Base-by-base conservation (phyloP, 345 rosid genomes). In the Salix udensis region DNA sequence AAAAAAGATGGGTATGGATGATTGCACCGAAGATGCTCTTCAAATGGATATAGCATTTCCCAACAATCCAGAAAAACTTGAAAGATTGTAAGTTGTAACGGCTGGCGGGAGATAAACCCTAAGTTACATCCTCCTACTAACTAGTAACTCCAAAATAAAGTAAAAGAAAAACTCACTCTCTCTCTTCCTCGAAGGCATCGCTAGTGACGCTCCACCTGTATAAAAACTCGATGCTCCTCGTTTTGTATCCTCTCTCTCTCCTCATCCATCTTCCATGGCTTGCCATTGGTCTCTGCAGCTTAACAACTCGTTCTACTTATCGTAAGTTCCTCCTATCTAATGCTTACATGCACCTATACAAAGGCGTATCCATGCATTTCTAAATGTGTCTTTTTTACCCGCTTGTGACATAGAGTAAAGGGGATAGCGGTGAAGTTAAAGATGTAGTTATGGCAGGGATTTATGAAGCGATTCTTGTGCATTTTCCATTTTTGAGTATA, bases 251-350 rank as follows among this genome's bases (percentile, higher is more conserved):
- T 9, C 23, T 2, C 58, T 37, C 55, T 67, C 6, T 7, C 50
- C 37, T 70, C n/a, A 37, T 64, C 70, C 69, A 70, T 16, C 71
- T 48, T 73, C 78, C 44, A 90, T 90, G 94, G 89, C 89, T 79
- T 86, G 85, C 66, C 80, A 48, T 37, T 74, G 77, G 67, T 79
- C 80, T 62, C 80, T 78, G 72, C 87, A 70, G 16, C 84, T 76
- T 9, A 79, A 77, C 78, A 70, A 60, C 31, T 76, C 72, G 55
- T 69, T 70, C 72, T 34, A 39, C 72, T 28, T 75, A 81, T 21
- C 78, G 91, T 87, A 86, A 87, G 84, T 53, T 70, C 77, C 39
- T 48, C 72, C 53, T 55, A 10, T 77, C 70, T 60, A 48, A 26
- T 65, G 11, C 24, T 7, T 15, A 67, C 65, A 4, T 26, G 10